phyloP scores from a whole-genome alignment of 129 eudicot genomes.

The Scalesia atractyloides region DNA sequence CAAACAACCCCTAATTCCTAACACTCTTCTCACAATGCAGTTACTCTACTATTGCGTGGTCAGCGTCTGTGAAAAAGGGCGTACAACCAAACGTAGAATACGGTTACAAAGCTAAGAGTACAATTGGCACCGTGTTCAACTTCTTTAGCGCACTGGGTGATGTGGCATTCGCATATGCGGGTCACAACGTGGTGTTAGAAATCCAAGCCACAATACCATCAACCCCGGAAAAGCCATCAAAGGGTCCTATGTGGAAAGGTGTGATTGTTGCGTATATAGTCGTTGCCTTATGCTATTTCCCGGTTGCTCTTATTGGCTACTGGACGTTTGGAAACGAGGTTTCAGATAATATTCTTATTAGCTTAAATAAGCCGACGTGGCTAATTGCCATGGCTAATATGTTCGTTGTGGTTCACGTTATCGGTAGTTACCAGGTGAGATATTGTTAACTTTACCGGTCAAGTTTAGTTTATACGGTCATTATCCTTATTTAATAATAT shows the following conservation, averaged over 20 bases:
- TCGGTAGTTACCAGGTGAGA: constrained; percentile 61
- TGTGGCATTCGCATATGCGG: constrained; percentile 64
- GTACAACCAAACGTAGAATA: constrained; percentile 46
- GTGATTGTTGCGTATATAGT: constrained; percentile 56
- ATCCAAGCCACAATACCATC: constrained; percentile 66
- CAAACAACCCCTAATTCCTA: neutral
- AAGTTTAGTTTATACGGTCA: neutral
- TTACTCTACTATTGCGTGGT: constrained; percentile 64
- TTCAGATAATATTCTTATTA: constrained; percentile 43
- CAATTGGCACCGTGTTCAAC: constrained; percentile 44
- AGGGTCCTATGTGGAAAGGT: constrained; percentile 64
- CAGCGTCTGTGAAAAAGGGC: constrained; percentile 36
- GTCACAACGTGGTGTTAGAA: constrained; percentile 60
- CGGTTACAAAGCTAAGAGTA: constrained; percentile 31
- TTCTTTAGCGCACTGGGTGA: constrained; percentile 60
- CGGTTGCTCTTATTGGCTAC: constrained; percentile 54
- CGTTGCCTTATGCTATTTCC: constrained; percentile 58
- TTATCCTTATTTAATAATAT: neutral
- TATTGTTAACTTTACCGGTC: neutral
- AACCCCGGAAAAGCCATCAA: constrained; percentile 59
- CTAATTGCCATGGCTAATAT: constrained; percentile 56
- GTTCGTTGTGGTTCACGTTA: constrained; percentile 54
- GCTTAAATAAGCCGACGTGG: constrained; percentile 46
- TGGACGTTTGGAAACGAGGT: constrained; percentile 42
- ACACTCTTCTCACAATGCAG: constrained; percentile 30